Percentiles rank a stretch among this genome's conserved stretches.
These are phyloP conservation scores for Lobosporangium transversale DNA, from an alignment of 192 early-diverging fungal species.

Conservation along the genomic window DNA sequence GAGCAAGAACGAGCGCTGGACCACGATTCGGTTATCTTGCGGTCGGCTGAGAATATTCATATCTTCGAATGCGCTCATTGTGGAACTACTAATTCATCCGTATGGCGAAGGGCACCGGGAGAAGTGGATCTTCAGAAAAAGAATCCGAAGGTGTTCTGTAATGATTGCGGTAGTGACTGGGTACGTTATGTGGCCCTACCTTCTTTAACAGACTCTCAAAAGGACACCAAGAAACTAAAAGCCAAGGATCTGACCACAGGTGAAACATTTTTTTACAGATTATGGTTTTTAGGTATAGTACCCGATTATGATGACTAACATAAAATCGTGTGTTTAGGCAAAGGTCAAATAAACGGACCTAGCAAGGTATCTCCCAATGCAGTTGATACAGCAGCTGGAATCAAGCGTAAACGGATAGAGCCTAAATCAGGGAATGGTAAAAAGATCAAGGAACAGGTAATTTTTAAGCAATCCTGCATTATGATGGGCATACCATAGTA, in stretches of 20 bases:
- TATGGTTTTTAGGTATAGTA: no score
- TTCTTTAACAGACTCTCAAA: slow-evolving; percentile 34
- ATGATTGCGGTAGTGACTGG: slow-evolving; percentile 68
- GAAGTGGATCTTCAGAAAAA: slow-evolving; percentile 56
- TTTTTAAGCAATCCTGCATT: not conserved
- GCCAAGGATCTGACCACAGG: slow-evolving; percentile 15
- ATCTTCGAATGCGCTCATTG: slow-evolving; percentile 57
- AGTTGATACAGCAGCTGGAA: slow-evolving; percentile 6
- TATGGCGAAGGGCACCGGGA: slow-evolving; percentile 55
- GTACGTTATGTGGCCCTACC: slow-evolving; percentile 61
- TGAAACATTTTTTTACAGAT: no score
- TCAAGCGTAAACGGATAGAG: slow-evolving; percentile 37
- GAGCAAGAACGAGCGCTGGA: slow-evolving; percentile 21
- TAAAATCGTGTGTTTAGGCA: no score
- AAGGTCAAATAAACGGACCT: slow-evolving; percentile 18
- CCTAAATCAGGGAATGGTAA: slow-evolving; percentile 6
- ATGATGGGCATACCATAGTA: not conserved
- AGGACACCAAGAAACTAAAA: slow-evolving; percentile 31
- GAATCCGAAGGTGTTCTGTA: slow-evolving; percentile 54
- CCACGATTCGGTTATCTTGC: slow-evolving; percentile 47
- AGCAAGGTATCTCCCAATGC: not conserved
- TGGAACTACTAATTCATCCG: slow-evolving; percentile 29
- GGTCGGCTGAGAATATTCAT: slow-evolving; percentile 21
- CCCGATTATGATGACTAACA: no score
- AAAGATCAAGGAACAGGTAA: slow-evolving; percentile 48